Evolutionary conservation across 805 yeast species (phyloP).

Genomic region (Pichia nakasei): DNA sequence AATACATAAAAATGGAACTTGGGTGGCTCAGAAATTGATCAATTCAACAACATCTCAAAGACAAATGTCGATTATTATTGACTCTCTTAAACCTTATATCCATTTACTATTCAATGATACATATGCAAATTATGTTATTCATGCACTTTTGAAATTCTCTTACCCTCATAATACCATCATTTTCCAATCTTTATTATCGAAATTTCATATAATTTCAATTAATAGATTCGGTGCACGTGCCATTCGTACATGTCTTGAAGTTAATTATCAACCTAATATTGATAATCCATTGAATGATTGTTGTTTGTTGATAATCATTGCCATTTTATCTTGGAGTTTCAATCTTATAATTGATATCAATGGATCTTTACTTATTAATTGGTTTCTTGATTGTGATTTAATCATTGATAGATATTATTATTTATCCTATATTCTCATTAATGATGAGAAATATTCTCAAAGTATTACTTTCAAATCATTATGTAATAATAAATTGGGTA

Average conservation of each 20-base stretch:
- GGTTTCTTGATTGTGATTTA: constrained; percentile 76
- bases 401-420: constrained; percentile 54
- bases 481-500: constrained; percentile 55
- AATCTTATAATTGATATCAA: constrained; percentile 75
- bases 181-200: constrained; percentile 69
- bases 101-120: constrained; percentile 87
- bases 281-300: constrained; percentile 60
- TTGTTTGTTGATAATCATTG: constrained; percentile 60
- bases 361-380: constrained; percentile 82
- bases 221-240: constrained; percentile 96
- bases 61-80: constrained; percentile 57
- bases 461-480: constrained; percentile 14
- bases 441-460: constrained; percentile 9
- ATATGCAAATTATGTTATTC: constrained; percentile 93
- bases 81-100: constrained; percentile 69
- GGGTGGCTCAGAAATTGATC: constrained; percentile 97
- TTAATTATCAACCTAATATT: constrained; percentile 25
- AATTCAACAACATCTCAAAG: constrained; percentile 52
- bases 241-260: constrained; percentile 82
- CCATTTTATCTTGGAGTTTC: constrained; percentile 70
- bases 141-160: constrained; percentile 86
- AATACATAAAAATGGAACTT: constrained; percentile 94
- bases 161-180: constrained; percentile 80
- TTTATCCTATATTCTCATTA: constrained; percentile 28
- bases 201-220: constrained; percentile 72